Conservation (phyloP, 1,139 yeast genomes). For the Saccharomyces hybrid region DNA sequence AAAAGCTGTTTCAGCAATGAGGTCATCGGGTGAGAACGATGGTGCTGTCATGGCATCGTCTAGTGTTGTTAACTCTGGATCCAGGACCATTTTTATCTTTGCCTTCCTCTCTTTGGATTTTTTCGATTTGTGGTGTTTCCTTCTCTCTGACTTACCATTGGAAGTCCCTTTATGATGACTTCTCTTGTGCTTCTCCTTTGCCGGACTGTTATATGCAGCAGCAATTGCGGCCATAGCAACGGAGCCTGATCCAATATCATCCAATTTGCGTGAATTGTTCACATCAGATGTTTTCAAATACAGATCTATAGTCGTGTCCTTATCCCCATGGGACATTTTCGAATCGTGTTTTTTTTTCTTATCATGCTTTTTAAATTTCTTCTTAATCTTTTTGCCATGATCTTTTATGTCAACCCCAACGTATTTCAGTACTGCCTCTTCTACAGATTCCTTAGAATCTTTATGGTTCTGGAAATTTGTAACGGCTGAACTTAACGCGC, state of each 20-base stretch:
- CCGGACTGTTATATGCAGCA: conserved; percentile 24
- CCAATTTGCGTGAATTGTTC: not conserved
- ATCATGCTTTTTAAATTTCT: not conserved
- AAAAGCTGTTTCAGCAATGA: not conserved
- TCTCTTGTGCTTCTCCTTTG: conserved; percentile 13
- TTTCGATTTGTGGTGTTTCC: conserved; percentile 7
- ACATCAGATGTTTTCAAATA: not conserved
- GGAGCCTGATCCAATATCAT: conserved; percentile 13
- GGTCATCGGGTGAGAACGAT: not conserved
- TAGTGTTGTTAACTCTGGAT: conserved; percentile 53
- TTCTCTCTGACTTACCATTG: conserved; percentile 8
- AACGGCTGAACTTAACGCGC: not conserved
- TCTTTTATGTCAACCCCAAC: conserved; percentile 38
- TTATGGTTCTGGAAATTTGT: not conserved
- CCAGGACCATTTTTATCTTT: conserved; percentile 37
- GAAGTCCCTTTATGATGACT: conserved; percentile 10
- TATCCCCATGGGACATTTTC: not conserved
- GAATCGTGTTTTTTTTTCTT: not conserved
- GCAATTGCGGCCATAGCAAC: conserved; percentile 31
- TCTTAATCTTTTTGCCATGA: not conserved
- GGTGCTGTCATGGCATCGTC: conserved; percentile 32
- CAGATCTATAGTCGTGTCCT: not conserved
- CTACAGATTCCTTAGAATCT: conserved; percentile 24
- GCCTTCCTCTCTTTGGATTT: conserved; percentile 10
- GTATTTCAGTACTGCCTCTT: conserved; percentile 62